A percentile compares a stretch with the other conserved stretches of the same genome.
These are phyloP conservation scores for Cubamyces sp. DNA, from an alignment of 768 basidiomycete species.

Conservation along the genomic window DNA sequence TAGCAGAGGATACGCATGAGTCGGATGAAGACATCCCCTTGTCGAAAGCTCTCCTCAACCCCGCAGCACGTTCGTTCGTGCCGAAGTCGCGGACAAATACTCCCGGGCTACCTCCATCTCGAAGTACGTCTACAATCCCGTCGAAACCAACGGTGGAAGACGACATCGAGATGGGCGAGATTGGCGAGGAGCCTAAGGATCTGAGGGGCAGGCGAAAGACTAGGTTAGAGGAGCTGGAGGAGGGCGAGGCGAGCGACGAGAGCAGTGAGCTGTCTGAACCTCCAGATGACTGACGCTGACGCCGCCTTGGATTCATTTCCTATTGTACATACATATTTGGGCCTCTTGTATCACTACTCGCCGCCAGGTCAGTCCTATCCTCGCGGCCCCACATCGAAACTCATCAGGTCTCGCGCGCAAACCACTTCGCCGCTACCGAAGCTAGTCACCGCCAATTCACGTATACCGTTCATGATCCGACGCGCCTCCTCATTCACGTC, in stretches of 20 bases:
- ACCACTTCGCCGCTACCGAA: slow-evolving; percentile 56
- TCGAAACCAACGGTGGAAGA: slow-evolving; percentile 61
- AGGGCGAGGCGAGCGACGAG: slow-evolving; percentile 83
- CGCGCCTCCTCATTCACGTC: slow-evolving; percentile 51
- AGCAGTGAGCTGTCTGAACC: slow-evolving; percentile 80
- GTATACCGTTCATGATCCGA: slow-evolving; percentile 66
- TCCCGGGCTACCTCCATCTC: slow-evolving; percentile 25
- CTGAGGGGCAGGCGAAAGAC: slow-evolving; percentile 53
- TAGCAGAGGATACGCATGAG: slow-evolving; percentile 49
- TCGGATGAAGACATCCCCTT: slow-evolving; percentile 41
- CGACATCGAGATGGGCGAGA: slow-evolving; percentile 93
- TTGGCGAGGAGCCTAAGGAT: slow-evolving; percentile 70
- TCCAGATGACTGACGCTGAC: slow-evolving; percentile 53
- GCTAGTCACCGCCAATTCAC: slow-evolving; percentile 53
- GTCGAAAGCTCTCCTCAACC: slow-evolving; percentile 37
- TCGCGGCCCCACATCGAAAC: slow-evolving; percentile 54
- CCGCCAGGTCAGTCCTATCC: slow-evolving; percentile 17
- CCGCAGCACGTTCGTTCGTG: slow-evolving; percentile 38
- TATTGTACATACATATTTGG: slow-evolving; percentile 14
- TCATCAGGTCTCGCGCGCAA: slow-evolving; percentile 81
- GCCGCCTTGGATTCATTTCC: slow-evolving; percentile 12
- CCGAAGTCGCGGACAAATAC: slow-evolving; percentile 37
- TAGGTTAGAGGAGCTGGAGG: slow-evolving; percentile 73
- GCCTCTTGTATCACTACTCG: slow-evolving; percentile 26
- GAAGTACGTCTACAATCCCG: slow-evolving; percentile 18